A percentile compares a stretch with the other conserved stretches of the same genome.
Evolutionary conservation across 2,329 filamentous ascomycete genomes (phyloP).

Genomic region (Mariannaea sp.): DNA sequence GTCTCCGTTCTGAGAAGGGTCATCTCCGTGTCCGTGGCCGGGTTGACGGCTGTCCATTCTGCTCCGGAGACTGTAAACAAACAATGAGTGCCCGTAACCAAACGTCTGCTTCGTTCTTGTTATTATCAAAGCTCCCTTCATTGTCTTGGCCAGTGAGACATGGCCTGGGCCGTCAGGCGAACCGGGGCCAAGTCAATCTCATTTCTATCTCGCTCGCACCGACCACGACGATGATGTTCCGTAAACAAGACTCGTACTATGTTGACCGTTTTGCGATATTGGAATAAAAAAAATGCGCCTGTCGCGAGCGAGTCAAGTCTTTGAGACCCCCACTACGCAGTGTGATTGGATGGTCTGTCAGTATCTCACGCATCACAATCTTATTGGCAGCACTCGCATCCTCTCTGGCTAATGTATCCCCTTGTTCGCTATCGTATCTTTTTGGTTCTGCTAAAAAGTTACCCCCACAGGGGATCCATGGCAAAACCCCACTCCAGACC

Average conservation of each 20-base stretch:
- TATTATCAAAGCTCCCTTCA: conserved; percentile 19
- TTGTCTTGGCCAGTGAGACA: conserved; percentile 31
- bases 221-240: conserved; percentile 15
- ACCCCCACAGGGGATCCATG: conserved; percentile 31
- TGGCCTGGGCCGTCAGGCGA: conserved; percentile 29
- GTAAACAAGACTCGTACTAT: background rate
- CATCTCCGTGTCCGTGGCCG: conserved; percentile 19
- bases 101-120: conserved; percentile 17
- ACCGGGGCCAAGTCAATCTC: conserved; percentile 15
- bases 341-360: conserved; percentile 16
- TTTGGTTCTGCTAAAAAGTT: conserved; percentile 31
- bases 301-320: conserved; percentile 25
- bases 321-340: conserved; percentile 18
- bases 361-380: conserved; percentile 35
- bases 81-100: conserved; percentile 26
- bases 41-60: conserved; percentile 23
- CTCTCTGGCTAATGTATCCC: conserved; percentile 34
- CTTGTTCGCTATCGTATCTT: conserved; percentile 32
- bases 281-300: conserved; percentile 34
- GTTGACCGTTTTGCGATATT: conserved; percentile 15
- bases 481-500: conserved; percentile 34
- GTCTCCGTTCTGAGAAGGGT: conserved; percentile 6
- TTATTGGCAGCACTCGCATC: conserved; percentile 34
- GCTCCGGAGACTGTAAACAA: conserved; percentile 31
- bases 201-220: conserved; percentile 19